Percentiles rank a stretch among this genome's conserved stretches.
These are phyloP conservation scores for Mimosa bimucronata DNA, from an alignment of 306 rosid species.

Conservation along the genomic window DNA sequence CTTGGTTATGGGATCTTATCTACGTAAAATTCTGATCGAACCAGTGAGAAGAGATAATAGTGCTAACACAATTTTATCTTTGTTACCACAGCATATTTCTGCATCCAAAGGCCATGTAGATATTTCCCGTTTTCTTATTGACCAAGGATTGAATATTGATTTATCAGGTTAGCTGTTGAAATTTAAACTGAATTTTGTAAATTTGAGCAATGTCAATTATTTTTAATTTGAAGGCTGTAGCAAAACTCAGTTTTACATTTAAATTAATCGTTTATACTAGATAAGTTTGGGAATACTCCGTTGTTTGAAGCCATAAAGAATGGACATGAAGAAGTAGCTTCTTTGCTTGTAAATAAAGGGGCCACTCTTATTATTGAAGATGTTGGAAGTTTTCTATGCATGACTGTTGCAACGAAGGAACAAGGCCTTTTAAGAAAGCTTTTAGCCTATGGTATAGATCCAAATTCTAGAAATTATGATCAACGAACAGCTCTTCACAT, in stretches of 20 bases:
- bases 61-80: background rate
- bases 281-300: conserved; percentile 60
- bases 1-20: background rate
- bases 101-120: conserved; percentile 53
- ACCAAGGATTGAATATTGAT: conserved; percentile 38
- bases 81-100: conserved; percentile 44
- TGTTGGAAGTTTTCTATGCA: conserved; percentile 51
- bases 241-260: background rate
- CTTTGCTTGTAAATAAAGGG: conserved; percentile 46
- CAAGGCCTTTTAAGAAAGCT: conserved; percentile 44
- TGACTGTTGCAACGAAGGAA: conserved; percentile 44
- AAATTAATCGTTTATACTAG: conserved; percentile 31
- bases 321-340: conserved; percentile 50
- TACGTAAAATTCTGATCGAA: background rate
- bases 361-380: conserved; percentile 48
- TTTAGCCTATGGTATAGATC: conserved; percentile 47
- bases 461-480: conserved; percentile 56
- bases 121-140: conserved; percentile 48
- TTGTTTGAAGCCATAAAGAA: conserved; percentile 57
- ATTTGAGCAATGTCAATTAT: background rate
- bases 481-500: conserved; percentile 54
- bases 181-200: background rate
- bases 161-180: conserved; percentile 43
- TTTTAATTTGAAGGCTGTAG: background rate
- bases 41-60: conserved; percentile 3